phyloP scores from a whole-genome alignment of 257 asterid genomes.

The Marsdenia floribunda region DNA sequence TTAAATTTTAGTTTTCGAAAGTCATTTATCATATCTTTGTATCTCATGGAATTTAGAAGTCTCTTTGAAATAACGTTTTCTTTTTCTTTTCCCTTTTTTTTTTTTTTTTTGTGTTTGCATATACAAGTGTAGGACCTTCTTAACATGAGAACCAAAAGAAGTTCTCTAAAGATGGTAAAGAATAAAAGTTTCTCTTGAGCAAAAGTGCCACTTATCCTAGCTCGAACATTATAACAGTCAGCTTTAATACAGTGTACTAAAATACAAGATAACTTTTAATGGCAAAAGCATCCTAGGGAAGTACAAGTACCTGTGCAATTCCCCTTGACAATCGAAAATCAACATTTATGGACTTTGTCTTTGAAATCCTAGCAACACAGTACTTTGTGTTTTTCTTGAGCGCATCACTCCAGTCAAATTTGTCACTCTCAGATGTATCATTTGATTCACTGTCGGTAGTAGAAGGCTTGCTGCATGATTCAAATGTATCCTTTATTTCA shows the following conservation, averaged over 20 bases:
- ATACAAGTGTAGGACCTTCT: background rate
- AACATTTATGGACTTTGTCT: conserved; percentile 82
- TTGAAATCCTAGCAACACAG: conserved; percentile 63
- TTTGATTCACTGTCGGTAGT: conserved; percentile 32
- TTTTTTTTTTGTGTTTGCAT: too few relatives aligned
- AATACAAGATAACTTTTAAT: background rate
- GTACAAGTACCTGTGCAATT: conserved; percentile 67
- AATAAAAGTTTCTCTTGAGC: too few relatives aligned
- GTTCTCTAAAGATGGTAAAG: background rate
- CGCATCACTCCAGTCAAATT: conserved; percentile 51
- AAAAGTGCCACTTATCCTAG: background rate
- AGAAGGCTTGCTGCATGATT: conserved; percentile 22
- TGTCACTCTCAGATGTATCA: conserved; percentile 45
- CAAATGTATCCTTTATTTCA: conserved; percentile 19
- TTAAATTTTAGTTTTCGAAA: background rate
- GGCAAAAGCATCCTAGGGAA: background rate
- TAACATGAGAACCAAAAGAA: background rate
- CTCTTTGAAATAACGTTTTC: background rate
- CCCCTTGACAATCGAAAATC: conserved; percentile 97
- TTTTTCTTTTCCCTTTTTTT: background rate
- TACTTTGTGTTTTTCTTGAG: conserved; percentile 54
- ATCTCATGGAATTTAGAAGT: background rate
- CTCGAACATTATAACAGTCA: background rate
- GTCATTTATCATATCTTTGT: background rate
- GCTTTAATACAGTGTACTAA: background rate